Percentiles rank a stretch among this genome's conserved stretches.
phyloP scores from a whole-genome alignment of 805 yeast genomes.

The Cyberlindnera japonica region DNA sequence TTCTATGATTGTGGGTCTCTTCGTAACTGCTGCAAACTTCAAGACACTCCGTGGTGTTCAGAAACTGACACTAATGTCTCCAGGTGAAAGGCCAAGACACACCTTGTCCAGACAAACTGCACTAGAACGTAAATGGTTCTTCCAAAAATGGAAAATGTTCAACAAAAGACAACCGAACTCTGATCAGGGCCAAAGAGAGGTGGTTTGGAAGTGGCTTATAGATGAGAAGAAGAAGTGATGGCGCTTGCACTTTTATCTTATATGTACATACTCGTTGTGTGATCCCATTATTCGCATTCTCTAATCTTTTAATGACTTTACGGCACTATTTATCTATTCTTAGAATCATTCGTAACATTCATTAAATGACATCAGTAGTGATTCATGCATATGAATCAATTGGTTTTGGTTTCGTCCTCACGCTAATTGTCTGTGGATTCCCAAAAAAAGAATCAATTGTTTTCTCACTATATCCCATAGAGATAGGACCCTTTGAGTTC shows the following conservation, averaged over 20 bases:
- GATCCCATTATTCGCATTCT: too few relatives aligned
- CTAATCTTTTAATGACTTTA: neutral
- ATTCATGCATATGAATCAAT: too few relatives aligned
- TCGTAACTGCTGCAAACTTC: conserved; percentile 55
- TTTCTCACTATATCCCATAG: neutral
- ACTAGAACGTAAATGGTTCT: conserved; percentile 3
- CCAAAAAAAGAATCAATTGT: conserved; percentile 1
- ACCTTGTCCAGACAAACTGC: neutral
- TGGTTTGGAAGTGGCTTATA: conserved; percentile 54
- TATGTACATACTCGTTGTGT: neutral
- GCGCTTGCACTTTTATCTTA: neutral
- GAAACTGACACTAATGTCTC: conserved; percentile 56
- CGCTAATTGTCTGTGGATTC: neutral
- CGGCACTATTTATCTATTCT: neutral
- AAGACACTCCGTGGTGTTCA: conserved; percentile 58
- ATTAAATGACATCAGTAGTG: neutral
- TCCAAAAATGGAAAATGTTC: conserved; percentile 16
- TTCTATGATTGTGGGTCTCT: conserved; percentile 50
- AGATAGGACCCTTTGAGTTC: too few relatives aligned
- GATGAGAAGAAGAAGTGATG: conserved; percentile 39
- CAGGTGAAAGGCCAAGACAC: conserved; percentile 12
- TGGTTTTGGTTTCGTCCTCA: neutral
- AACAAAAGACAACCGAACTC: neutral
- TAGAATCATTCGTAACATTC: neutral
- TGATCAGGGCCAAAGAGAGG: conserved; percentile 36